These are phyloP conservation scores for Lophiotrema nucula DNA, from an alignment of 495 filamentous ascomycete species.

Conservation along the genomic window DNA sequence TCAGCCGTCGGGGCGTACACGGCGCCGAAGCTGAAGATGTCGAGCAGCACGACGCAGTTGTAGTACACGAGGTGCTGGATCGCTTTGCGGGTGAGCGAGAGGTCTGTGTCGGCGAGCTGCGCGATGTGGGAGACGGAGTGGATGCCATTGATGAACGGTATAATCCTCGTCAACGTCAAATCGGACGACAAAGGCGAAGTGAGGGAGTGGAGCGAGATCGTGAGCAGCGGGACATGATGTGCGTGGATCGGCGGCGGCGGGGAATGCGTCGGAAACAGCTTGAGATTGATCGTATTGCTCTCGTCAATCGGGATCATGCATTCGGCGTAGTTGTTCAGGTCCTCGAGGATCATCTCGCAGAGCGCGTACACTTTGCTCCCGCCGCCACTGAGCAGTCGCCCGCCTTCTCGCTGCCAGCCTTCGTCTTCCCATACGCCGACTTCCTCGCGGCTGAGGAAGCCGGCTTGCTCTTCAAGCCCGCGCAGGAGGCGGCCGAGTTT, in stretches of 20 bases:
- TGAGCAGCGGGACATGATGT: constrained; percentile 89
- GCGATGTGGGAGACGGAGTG: constrained; percentile 83
- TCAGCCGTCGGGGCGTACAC: constrained; percentile 83
- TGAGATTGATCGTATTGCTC: constrained; percentile 92
- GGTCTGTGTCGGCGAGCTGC: constrained; percentile 76
- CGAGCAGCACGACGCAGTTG: constrained; percentile 78
- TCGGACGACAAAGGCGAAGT: constrained; percentile 70
- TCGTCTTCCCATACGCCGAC: constrained; percentile 33
- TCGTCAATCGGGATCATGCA: constrained; percentile 97
- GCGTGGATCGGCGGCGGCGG: constrained; percentile 73
- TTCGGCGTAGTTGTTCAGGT: constrained; percentile 95
- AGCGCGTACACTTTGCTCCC: constrained; percentile 72
- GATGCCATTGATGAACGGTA: constrained; percentile 84
- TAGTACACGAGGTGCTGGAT: constrained; percentile 89
- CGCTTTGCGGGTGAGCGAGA: constrained; percentile 77
- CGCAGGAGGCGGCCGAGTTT: constrained; percentile 83
- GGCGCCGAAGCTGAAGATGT: constrained; percentile 88
- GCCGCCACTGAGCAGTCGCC: constrained; percentile 35
- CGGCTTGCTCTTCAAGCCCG: constrained; percentile 81
- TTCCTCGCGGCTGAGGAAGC: constrained; percentile 65
- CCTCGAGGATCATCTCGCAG: constrained; percentile 88
- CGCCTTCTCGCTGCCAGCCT: constrained; percentile 30
- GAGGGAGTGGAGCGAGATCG: constrained; percentile 64
- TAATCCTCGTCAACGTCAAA: constrained; percentile 71
- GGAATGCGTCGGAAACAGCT: constrained; percentile 81